Evolutionary conservation across 129 eudicot genomes (phyloP).

Genomic region (Chrysanthemum makinoi): DNA sequence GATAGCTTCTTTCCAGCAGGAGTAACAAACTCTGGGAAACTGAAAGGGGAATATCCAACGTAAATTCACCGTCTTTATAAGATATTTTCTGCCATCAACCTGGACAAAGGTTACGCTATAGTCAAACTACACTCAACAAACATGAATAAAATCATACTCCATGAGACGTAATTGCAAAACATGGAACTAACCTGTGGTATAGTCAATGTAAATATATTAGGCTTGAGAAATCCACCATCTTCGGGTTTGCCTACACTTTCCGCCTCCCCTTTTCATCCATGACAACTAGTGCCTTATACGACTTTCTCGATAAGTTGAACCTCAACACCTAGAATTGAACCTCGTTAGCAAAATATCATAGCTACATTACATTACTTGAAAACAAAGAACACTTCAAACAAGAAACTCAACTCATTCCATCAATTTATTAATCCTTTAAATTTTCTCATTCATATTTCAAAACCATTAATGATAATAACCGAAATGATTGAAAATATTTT

Average conservation of each 20-base stretch:
- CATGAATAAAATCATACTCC: background rate
- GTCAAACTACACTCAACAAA: background rate
- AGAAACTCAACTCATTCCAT: background rate
- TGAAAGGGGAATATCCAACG: constrained; percentile 70
- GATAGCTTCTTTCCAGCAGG: constrained; percentile 89
- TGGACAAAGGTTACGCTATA: constrained; percentile 18
- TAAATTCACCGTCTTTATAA: constrained; percentile 58
- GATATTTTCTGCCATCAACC: constrained; percentile 80
- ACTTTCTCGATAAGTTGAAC: constrained; percentile 46
- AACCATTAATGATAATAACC: too few relatives aligned
- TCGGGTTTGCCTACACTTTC: constrained; percentile 43
- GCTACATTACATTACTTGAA: constrained; percentile 35
- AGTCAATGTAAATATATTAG: constrained; percentile 65
- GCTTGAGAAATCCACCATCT: constrained; percentile 73
- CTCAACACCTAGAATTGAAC: constrained; percentile 84
- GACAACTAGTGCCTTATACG: constrained; percentile 47
- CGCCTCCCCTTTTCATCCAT: constrained; percentile 40
- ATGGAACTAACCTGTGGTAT: constrained; percentile 57
- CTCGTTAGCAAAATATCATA: constrained; percentile 59
- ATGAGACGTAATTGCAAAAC: too few relatives aligned
- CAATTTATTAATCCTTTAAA: too few relatives aligned
- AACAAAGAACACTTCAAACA: background rate
- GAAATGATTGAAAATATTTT: too few relatives aligned
- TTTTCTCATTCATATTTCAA: too few relatives aligned
- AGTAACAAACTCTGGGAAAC: constrained; percentile 82